phyloP scores from a whole-genome alignment of 2,329 filamentous ascomycete species.

The Aureobasidium sp. region DNA sequence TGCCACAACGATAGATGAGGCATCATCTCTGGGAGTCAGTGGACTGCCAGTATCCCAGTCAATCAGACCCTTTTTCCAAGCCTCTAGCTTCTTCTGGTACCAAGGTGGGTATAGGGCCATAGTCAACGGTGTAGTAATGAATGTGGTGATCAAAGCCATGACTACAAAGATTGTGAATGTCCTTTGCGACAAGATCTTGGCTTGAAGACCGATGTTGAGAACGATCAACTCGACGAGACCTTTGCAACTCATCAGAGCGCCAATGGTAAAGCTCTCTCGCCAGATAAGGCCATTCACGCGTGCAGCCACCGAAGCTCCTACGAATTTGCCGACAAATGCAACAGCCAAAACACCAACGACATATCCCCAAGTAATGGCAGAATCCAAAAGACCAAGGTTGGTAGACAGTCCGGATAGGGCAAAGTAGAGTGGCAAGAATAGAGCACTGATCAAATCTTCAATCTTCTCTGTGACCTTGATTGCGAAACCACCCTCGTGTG shows the following conservation, averaged over 20 bases:
- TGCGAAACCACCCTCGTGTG: slow-evolving; percentile 80
- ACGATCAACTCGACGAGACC: slow-evolving; percentile 92
- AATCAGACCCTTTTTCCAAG: slow-evolving; percentile 77
- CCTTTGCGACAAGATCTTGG: slow-evolving; percentile 66
- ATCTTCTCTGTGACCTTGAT: slow-evolving; percentile 91
- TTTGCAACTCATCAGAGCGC: slow-evolving; percentile 92
- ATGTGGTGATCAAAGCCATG: slow-evolving; percentile 84
- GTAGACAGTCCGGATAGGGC: slow-evolving; percentile 85
- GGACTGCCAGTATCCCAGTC: slow-evolving; percentile 66
- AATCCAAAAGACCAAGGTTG: slow-evolving; percentile 73
- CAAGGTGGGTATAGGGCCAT: slow-evolving; percentile 65
- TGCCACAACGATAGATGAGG: slow-evolving; percentile 30
- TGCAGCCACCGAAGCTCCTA: slow-evolving; percentile 73
- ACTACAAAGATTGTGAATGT: slow-evolving; percentile 94
- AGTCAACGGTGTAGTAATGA: slow-evolving; percentile 71
- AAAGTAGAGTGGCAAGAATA: slow-evolving; percentile 89
- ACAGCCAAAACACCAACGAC: slow-evolving; percentile 73
- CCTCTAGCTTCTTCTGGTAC: slow-evolving; percentile 65
- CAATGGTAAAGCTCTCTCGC: slow-evolving; percentile 84
- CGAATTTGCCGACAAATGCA: slow-evolving; percentile 78
- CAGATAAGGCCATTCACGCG: slow-evolving; percentile 69
- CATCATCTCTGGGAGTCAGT: slow-evolving; percentile 24
- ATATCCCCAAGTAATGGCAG: slow-evolving; percentile 80
- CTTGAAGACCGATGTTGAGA: slow-evolving; percentile 75
- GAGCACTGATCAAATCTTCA: slow-evolving; percentile 75